A percentile compares a stretch with the other conserved stretches of the same genome.
phyloP scores from a whole-genome alignment of 1,284 basidiomycete genomes.

The Tylopilus sp. region DNA sequence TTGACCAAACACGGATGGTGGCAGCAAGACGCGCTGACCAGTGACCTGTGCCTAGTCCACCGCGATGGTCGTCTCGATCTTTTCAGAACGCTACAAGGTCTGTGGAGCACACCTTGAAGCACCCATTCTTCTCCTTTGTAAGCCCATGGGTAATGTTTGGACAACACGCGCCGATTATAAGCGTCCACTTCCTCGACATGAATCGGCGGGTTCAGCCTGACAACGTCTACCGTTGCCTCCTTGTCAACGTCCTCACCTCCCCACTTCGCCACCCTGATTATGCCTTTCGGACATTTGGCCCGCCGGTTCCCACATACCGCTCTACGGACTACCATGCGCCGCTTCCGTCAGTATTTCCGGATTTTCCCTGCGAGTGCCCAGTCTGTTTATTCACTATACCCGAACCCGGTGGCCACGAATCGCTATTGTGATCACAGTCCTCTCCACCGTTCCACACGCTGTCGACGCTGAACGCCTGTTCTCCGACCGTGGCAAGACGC shows the following conservation, averaged over 20 bases:
- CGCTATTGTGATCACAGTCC: too few relatives aligned
- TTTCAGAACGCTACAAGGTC: not conserved
- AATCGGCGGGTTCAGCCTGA: not conserved
- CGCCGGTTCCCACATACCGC: constrained; percentile 7
- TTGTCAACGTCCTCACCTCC: not conserved
- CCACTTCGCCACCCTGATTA: not conserved
- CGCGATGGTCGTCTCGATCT: not conserved
- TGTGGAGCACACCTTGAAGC: too few relatives aligned
- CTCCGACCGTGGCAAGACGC: too few relatives aligned
- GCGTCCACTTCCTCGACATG: not conserved
- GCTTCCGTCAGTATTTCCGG: too few relatives aligned
- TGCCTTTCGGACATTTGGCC: not conserved
- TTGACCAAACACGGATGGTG: not conserved
- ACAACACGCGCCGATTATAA: constrained; percentile 5
- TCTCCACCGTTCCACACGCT: too few relatives aligned
- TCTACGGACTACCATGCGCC: constrained; percentile 13
- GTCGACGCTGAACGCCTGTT: too few relatives aligned
- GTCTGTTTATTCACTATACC: too few relatives aligned
- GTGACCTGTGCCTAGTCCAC: constrained; percentile 2
- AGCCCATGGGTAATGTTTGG: constrained; percentile 12
- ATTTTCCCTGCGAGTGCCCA: too few relatives aligned
- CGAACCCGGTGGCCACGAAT: too few relatives aligned
- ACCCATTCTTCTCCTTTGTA: not conserved
- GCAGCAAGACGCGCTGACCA: not conserved
- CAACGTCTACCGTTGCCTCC: not conserved